Evolutionary conservation across 495 filamentous ascomycete genomes (phyloP).

Genomic region (Talaromyces borbonicus): DNA sequence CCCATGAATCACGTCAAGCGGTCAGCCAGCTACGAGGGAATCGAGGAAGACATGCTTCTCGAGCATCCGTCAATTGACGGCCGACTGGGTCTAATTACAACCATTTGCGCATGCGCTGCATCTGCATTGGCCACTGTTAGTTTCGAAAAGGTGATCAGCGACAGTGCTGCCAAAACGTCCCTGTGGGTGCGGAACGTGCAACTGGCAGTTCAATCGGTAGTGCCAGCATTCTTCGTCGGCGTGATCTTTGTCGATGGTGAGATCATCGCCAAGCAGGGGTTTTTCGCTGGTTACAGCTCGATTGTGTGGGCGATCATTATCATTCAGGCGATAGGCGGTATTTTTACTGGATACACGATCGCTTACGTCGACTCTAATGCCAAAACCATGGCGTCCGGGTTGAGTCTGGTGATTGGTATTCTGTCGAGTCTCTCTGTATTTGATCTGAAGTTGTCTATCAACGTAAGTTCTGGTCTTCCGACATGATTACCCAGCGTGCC

Average conservation of each 20-base stretch:
- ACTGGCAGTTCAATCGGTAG: constrained; percentile 81
- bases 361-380: constrained; percentile 81
- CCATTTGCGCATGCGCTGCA: constrained; percentile 62
- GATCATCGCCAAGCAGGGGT: constrained; percentile 70
- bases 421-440: constrained; percentile 80
- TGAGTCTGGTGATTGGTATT: constrained; percentile 78
- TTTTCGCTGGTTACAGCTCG: constrained; percentile 89
- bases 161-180: constrained; percentile 56
- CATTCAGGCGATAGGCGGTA: constrained; percentile 74
- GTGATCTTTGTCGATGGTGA: constrained; percentile 80
- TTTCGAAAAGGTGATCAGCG: constrained; percentile 91
- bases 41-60: constrained; percentile 64
- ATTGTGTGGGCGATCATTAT: constrained; percentile 80
- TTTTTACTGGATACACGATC: constrained; percentile 74
- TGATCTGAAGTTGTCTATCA: constrained; percentile 57
- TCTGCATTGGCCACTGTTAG: constrained; percentile 83
- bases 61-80: constrained; percentile 60
- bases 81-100: constrained; percentile 66
- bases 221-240: constrained; percentile 76
- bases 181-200: constrained; percentile 94
- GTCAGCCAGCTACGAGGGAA: constrained; percentile 95
- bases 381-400: constrained; percentile 85
- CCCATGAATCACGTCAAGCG: constrained; percentile 45
- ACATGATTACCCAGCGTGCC: neutral
- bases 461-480: constrained; percentile 42